Conservation (phyloP, 148 eudicot genomes). For the Limonium bicolor region DNA sequence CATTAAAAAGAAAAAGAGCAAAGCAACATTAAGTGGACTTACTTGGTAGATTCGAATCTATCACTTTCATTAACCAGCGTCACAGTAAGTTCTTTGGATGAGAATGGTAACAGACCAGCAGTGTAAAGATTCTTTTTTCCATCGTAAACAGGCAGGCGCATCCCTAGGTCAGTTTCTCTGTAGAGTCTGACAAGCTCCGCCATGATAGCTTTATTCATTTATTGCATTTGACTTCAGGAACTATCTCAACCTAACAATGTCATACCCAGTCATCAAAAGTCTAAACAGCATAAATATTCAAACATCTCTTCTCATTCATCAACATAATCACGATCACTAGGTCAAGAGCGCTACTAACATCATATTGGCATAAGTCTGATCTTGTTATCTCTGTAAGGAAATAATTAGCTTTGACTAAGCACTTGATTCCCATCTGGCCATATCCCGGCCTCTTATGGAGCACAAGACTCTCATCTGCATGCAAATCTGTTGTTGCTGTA, state of each 20-base stretch:
- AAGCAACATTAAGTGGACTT: conserved; percentile 1
- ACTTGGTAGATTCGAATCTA: conserved; percentile 28
- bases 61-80: conserved; percentile 29
- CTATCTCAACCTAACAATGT: conserved; percentile 34
- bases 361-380: conserved; percentile 44
- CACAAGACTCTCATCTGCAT: conserved; percentile 25
- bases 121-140: conserved; percentile 45
- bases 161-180: conserved; percentile 41
- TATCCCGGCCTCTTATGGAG: conserved; percentile 43
- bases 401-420: conserved; percentile 55
- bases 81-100: conserved; percentile 30
- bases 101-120: conserved; percentile 48
- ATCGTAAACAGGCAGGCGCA: conserved; percentile 53
- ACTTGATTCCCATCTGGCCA: conserved; percentile 48
- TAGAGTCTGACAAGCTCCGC: conserved; percentile 40
- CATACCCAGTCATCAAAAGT: conserved; percentile 2
- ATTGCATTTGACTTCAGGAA: conserved; percentile 39
- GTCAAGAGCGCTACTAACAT: conserved; percentile 23
- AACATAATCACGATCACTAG: neutral
- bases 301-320: neutral
- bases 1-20: no score
- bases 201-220: conserved; percentile 47
- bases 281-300: neutral
- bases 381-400: conserved; percentile 40
- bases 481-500: conserved; percentile 14